Evolutionary conservation across 306 rosid species (phyloP).

Genomic region (Dalbergia oliveri): DNA sequence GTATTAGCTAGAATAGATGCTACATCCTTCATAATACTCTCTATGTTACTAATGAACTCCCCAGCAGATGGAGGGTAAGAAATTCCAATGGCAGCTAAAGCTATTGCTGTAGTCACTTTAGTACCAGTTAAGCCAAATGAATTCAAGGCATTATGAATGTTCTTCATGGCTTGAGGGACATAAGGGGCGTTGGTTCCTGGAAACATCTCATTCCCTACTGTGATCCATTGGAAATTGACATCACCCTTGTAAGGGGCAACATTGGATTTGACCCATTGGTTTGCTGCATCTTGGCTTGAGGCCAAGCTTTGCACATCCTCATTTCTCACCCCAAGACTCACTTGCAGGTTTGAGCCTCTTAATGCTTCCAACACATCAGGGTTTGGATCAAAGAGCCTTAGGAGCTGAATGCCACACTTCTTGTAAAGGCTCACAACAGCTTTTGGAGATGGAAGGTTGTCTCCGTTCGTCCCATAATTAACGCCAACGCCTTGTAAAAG

Average conservation of each 20-base stretch:
- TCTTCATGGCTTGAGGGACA: constrained; percentile 29
- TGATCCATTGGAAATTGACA: constrained; percentile 26
- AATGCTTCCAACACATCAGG: constrained; percentile 37
- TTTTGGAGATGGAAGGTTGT: constrained; percentile 45
- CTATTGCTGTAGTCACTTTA: constrained; percentile 33
- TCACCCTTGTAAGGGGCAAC: constrained; percentile 31
- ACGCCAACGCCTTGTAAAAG: constrained; percentile 32
- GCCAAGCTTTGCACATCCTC: constrained; percentile 10
- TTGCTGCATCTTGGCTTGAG: constrained; percentile 27
- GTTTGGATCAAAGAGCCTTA: constrained; percentile 45
- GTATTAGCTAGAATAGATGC: background rate
- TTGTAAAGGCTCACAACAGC: constrained; percentile 23
- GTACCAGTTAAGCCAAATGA: constrained; percentile 24
- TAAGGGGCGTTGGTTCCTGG: background rate
- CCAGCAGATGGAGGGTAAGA: constrained; percentile 46
- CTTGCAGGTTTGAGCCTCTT: constrained; percentile 31
- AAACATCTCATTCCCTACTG: constrained; percentile 36
- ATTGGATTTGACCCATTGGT: constrained; percentile 39
- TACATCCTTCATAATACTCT: constrained; percentile 6
- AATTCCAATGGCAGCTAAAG: background rate
- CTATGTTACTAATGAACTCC: background rate
- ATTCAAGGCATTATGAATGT: constrained; percentile 20
- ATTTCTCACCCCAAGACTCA: constrained; percentile 37
- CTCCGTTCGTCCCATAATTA: constrained; percentile 35
- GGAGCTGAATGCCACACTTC: constrained; percentile 26